phyloP scores from a whole-genome alignment of 75 land plant species.

The Picea glauca region DNA sequence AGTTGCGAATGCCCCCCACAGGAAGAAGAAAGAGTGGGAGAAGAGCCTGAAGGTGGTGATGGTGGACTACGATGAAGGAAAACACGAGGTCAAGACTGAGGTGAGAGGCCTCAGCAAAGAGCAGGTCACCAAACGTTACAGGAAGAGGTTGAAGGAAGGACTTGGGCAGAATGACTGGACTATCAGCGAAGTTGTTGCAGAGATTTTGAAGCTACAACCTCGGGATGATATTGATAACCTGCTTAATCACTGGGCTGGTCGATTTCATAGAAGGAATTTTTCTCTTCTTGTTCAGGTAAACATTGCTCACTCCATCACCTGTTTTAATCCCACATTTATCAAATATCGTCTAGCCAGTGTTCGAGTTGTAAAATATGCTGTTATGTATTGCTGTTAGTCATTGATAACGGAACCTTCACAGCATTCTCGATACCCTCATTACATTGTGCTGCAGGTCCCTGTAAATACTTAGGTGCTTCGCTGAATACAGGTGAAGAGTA shows the following conservation, averaged over 20 bases:
- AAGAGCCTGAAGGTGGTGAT: conserved; percentile 27
- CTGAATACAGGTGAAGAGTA: too few relatives aligned
- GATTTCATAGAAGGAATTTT: conserved; percentile 84
- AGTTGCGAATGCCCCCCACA: too few relatives aligned
- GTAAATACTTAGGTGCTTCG: too few relatives aligned
- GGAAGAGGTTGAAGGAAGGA: conserved; percentile 28
- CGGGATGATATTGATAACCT: conserved; percentile 71
- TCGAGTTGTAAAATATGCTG: too few relatives aligned
- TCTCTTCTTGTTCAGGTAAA: conserved; percentile 72
- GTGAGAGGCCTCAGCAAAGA: conserved; percentile 37
- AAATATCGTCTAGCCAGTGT: too few relatives aligned
- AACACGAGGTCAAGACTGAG: conserved; percentile 20
- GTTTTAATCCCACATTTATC: too few relatives aligned
- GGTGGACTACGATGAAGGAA: conserved; percentile 68
- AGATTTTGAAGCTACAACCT: conserved; percentile 44
- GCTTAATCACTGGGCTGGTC: conserved; percentile 80
- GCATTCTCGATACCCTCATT: too few relatives aligned
- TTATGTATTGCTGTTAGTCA: too few relatives aligned
- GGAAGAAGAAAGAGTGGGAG: conserved; percentile 12
- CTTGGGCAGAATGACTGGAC: conserved; percentile 66
- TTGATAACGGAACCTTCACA: too few relatives aligned
- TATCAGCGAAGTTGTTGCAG: conserved; percentile 57
- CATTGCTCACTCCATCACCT: too few relatives aligned
- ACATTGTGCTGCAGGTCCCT: too few relatives aligned
- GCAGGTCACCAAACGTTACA: conserved; percentile 40